These are phyloP conservation scores for Fraxinus albicans DNA, from an alignment of 305 asterid genomes.

Conservation along the genomic window DNA sequence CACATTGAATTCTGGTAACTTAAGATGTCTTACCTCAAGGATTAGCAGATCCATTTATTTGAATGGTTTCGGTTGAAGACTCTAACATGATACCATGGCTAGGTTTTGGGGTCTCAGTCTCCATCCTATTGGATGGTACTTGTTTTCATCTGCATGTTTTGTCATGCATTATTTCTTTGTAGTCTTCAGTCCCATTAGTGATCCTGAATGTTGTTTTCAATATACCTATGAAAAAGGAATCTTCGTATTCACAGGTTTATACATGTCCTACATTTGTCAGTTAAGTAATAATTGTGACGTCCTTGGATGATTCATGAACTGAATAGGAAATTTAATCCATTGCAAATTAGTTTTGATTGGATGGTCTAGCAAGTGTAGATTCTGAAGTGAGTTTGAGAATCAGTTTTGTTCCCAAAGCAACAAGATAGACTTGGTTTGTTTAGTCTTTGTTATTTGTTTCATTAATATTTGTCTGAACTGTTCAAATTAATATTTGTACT, in stretches of 20 bases:
- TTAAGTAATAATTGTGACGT: neutral
- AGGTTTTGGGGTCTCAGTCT: neutral
- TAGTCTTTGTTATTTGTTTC: slow-evolving; percentile 1
- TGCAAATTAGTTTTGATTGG: slow-evolving; percentile 4
- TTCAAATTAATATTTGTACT: neutral
- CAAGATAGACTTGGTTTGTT: neutral
- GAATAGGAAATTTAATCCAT: neutral
- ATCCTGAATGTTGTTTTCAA: neutral
- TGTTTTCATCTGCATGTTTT: neutral
- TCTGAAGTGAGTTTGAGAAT: neutral
- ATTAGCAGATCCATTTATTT: neutral
- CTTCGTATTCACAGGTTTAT: neutral
- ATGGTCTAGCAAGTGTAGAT: slow-evolving; percentile 1
- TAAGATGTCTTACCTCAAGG: neutral
- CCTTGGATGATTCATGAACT: slow-evolving; percentile 4
- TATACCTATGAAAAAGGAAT: neutral
- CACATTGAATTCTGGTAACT: neutral
- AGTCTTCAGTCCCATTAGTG: neutral
- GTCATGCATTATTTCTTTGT: neutral
- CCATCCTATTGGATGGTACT: neutral
- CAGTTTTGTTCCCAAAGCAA: neutral
- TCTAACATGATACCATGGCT: neutral
- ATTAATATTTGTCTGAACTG: neutral
- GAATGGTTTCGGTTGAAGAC: neutral
- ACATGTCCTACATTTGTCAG: neutral